Evolutionary conservation across 1,284 basidiomycete genomes (phyloP), one percentile per base, ranked within the genome.

Genomic region (Ustilago xerochloae): DNA sequence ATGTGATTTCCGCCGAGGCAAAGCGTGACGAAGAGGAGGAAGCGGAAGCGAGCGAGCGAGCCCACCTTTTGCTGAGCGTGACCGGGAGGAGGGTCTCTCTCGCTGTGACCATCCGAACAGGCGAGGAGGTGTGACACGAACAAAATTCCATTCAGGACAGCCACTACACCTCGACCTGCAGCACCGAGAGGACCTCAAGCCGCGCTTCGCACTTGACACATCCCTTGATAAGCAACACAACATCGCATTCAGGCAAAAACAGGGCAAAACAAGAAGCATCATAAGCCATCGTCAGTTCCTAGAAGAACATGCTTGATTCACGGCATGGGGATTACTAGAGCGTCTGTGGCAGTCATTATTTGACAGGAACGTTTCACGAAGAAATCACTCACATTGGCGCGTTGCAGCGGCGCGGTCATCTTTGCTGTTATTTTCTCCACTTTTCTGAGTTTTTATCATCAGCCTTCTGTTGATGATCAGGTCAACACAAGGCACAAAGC

Each of bases 121-220:
- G 33, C 49, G 36, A 51, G 47, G 47, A 49, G 47, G 47, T n/a
- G n/a, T n/a, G n/a, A 10, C 47, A 49, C 32, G 22, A 43, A 49
- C 47, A 49, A 49, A 49, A 47, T 47, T 47, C 46, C 30, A 47
- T 47, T 47, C 46, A 24, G 15, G 46, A 4, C 7, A 28, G 15
- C 2, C 22, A 26, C 20, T 43, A 13, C 41, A 22, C 41, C 41
- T 6, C 41, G 3, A 20, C 43, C 46, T 47, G 22, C 41, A 24
- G 12, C 26, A 24, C 22, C 41, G 22, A 20, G 26, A 28, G n/a
- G n/a, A 24, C 16, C 9, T 18, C 20, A 4, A 24, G 15, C 22
- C 41, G 22, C 41, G 26, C 22, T 24, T 24, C 12, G 12, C 41
- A 13, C 15, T 43, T 13, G 6, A 13, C 13, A n/a, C 18, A 18